These are phyloP conservation scores for Blastobotrys peoriensis DNA, from an alignment of 805 yeast species.

Conservation along the genomic window DNA sequence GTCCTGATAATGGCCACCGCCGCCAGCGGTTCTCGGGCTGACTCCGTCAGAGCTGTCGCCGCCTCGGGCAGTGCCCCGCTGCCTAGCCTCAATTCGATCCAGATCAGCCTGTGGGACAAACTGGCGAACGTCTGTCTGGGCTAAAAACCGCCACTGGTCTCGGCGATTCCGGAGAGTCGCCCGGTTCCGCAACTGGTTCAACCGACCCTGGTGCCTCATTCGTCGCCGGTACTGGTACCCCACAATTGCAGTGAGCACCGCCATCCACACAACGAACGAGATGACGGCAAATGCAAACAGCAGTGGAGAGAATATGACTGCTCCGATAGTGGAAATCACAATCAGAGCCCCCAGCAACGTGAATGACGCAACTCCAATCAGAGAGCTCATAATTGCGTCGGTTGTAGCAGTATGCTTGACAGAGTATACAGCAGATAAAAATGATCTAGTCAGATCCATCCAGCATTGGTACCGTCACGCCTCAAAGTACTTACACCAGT, in stretches of 20 bases:
- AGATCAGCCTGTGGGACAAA: constrained; percentile 1
- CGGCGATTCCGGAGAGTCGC: constrained; percentile 3
- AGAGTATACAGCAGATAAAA: background rate
- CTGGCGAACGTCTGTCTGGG: constrained; percentile 4
- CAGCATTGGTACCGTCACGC: too few species aligned
- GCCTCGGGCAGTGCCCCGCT: too few species aligned
- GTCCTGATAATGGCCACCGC: too few species aligned
- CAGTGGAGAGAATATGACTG: constrained; percentile 14
- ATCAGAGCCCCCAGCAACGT: constrained; percentile 2
- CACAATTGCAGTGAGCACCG: constrained; percentile 5
- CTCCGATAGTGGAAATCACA: constrained; percentile 7
- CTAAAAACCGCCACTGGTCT: constrained; percentile 3
- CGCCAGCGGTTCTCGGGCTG: background rate
- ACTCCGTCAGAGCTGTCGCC: too few species aligned
- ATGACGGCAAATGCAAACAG: constrained; percentile 8
- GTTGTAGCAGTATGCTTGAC: background rate
- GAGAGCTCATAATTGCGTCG: constrained; percentile 2
- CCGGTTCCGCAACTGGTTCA: background rate
- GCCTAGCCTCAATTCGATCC: background rate
- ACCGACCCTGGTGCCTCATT: background rate
- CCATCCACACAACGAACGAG: constrained; percentile 11
- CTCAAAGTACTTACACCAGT: background rate
- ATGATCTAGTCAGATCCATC: too few species aligned
- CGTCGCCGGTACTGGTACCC: constrained; percentile 11
- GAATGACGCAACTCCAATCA: constrained; percentile 4